Conservation (phyloP, 2,329 filamentous ascomycete species). For the Proliferodiscus dingleyae region DNA sequence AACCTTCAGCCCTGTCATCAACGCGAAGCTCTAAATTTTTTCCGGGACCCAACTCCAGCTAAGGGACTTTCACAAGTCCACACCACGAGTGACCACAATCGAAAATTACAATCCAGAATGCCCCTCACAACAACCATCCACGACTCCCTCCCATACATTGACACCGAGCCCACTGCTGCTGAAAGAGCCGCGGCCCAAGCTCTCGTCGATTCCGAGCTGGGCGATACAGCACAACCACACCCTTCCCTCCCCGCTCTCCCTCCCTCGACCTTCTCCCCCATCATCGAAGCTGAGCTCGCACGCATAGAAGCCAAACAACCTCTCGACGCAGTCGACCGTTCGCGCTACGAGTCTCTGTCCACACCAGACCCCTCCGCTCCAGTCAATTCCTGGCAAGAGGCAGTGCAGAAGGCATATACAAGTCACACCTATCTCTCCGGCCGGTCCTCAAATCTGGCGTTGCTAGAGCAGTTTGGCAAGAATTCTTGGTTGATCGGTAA, state of each 20-base stretch:
- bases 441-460: constrained; percentile 21
- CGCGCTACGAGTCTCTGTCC: constrained; percentile 78
- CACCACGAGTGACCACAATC: too few species aligned
- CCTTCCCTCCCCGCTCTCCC: constrained; percentile 53
- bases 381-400: constrained; percentile 10
- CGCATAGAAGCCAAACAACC: constrained; percentile 60
- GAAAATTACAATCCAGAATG: constrained; percentile 17
- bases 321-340: constrained; percentile 63
- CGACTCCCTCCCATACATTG: constrained; percentile 54
- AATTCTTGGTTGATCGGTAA: constrained; percentile 91
- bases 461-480: constrained; percentile 51
- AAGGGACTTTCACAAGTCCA: too few species aligned
- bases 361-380: constrained; percentile 40
- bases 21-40: not conserved
- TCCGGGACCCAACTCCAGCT: constrained; percentile 2
- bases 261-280: constrained; percentile 54
- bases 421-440: constrained; percentile 52
- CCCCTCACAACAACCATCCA: constrained; percentile 25
- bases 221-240: constrained; percentile 34
- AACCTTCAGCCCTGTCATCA: not conserved
- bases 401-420: constrained; percentile 46
- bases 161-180: constrained; percentile 60
- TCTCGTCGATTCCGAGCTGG: constrained; percentile 60
- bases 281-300: constrained; percentile 63
- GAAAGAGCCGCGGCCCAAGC: constrained; percentile 62